phyloP scores from a whole-genome alignment of 352 stramenopile genomes.

The Phytophthora meadii region DNA sequence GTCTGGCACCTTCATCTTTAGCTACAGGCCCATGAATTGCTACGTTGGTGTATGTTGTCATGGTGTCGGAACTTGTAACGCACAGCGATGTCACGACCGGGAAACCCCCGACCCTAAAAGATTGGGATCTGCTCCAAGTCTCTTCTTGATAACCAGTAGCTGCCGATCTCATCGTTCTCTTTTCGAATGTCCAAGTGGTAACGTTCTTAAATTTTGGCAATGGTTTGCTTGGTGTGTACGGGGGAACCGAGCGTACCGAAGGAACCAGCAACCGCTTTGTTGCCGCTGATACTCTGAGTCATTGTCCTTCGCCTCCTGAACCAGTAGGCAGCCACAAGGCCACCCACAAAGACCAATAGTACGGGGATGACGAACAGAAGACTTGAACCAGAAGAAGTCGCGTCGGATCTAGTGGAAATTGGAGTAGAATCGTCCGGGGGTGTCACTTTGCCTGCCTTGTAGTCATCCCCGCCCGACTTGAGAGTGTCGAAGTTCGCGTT shows the following conservation, averaged over 20 bases:
- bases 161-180: neutral
- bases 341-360: slow-evolving; percentile 22
- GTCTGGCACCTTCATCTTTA: too few species aligned
- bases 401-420: slow-evolving; percentile 24
- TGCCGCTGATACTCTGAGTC: slow-evolving; percentile 17
- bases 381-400: slow-evolving; percentile 10
- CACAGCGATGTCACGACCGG: neutral
- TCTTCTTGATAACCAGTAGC: slow-evolving; percentile 1
- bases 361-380: slow-evolving; percentile 31
- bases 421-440: slow-evolving; percentile 12
- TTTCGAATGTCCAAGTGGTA: neutral
- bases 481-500: slow-evolving; percentile 16
- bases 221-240: slow-evolving; percentile 28
- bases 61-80: neutral
- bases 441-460: slow-evolving; percentile 35
- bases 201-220: slow-evolving; percentile 45
- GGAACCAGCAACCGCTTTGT: slow-evolving; percentile 22
- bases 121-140: neutral
- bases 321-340: slow-evolving; percentile 19
- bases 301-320: slow-evolving; percentile 35
- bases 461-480: slow-evolving; percentile 5
- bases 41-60: too few species aligned
- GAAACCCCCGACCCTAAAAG: neutral
- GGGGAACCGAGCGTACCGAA: slow-evolving; percentile 41
- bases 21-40: too few species aligned